phyloP scores from a whole-genome alignment of 768 basidiomycete genomes.

The Auricularia heimuer region DNA sequence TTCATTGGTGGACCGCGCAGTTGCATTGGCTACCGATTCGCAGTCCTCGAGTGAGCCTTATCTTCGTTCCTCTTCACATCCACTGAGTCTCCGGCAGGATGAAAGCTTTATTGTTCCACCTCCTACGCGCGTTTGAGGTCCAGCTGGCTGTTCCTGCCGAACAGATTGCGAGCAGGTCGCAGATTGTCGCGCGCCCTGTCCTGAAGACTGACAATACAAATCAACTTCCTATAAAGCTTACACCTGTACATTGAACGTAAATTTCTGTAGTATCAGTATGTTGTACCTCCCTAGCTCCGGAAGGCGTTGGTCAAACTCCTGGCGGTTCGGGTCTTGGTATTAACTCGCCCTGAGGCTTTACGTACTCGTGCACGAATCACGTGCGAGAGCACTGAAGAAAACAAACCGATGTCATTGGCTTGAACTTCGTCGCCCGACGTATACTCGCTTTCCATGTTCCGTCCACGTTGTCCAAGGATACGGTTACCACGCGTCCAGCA shows the following conservation, averaged over 20 bases:
- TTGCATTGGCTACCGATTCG: constrained; percentile 60
- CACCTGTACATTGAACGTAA: not conserved
- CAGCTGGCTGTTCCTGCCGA: not conserved
- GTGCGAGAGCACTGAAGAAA: too few relatives aligned
- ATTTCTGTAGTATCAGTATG: not conserved
- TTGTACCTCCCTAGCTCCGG: too few relatives aligned
- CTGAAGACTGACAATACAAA: not conserved
- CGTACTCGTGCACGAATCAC: too few relatives aligned
- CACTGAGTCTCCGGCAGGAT: constrained; percentile 10
- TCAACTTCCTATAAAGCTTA: not conserved
- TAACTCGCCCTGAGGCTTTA: too few relatives aligned
- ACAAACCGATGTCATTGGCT: too few relatives aligned
- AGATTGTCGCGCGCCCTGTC: not conserved
- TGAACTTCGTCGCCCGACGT: too few relatives aligned
- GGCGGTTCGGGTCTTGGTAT: too few relatives aligned
- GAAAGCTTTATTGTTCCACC: constrained; percentile 17
- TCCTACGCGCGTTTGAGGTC: constrained; percentile 14
- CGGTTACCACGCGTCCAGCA: not conserved
- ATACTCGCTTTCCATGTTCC: not conserved
- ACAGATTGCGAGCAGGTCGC: not conserved
- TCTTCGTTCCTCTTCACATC: not conserved
- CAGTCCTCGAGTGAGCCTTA: constrained; percentile 45
- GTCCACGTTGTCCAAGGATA: not conserved
- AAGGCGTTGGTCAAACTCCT: too few relatives aligned
- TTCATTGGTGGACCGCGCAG: constrained; percentile 58